Conservation (phyloP, 2,329 filamentous ascomycete species). For the Lachnellula hyalina region DNA sequence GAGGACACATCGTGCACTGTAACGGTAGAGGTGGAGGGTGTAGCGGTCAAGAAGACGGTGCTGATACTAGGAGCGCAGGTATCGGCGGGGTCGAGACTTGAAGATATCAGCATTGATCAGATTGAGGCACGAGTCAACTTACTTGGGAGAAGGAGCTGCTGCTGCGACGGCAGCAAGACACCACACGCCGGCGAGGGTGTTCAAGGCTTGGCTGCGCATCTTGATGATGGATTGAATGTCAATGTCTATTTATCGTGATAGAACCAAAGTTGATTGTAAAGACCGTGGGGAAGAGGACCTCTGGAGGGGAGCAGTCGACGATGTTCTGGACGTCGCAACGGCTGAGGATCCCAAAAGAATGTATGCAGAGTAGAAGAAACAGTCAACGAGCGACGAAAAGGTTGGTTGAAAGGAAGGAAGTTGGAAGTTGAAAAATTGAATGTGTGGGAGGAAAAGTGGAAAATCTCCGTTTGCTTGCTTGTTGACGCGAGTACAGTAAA, state of each 20-base stretch:
- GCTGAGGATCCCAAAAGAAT: not conserved
- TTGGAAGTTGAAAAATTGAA: slow-evolving; percentile 1
- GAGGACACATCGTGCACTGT: slow-evolving; percentile 11
- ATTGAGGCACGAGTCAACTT: slow-evolving; percentile 7
- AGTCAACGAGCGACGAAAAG: not conserved
- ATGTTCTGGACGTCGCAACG: not conserved
- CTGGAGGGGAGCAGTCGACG: not conserved
- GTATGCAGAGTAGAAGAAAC: not conserved
- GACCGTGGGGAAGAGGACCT: not conserved
- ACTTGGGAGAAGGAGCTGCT: slow-evolving; percentile 15
- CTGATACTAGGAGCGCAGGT: slow-evolving; percentile 11
- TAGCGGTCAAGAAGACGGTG: slow-evolving; percentile 19
- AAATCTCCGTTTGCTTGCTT: not conserved
- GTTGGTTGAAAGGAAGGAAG: not conserved
- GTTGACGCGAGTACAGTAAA: not conserved
- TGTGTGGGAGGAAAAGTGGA: not conserved
- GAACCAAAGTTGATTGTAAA: slow-evolving; percentile 1
- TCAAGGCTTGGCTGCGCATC: slow-evolving; percentile 20
- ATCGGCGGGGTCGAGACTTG: slow-evolving; percentile 5
- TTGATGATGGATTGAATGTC: slow-evolving; percentile 8
- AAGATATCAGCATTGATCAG: slow-evolving; percentile 6
- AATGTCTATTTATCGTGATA: not conserved
- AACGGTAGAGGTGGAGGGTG: slow-evolving; percentile 12
- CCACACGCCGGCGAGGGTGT: slow-evolving; percentile 6
- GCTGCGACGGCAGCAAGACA: slow-evolving; percentile 16